Evolutionary conservation across 2,329 filamentous ascomycete species (phyloP).

Genomic region (Fusarium odoratissimum): DNA sequence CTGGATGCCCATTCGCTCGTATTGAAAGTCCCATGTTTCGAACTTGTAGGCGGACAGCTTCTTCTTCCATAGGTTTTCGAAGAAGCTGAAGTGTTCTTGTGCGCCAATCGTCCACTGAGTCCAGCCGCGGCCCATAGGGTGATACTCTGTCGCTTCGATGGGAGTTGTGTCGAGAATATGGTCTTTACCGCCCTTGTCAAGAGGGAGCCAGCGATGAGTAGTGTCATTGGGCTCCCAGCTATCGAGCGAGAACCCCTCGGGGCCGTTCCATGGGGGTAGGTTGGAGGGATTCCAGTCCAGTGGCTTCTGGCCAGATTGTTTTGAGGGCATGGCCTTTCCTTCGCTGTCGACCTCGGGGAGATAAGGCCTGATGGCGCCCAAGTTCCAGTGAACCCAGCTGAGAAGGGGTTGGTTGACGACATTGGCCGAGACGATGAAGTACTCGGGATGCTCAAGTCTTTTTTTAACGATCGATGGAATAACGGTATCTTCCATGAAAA

Average conservation of each 20-base stretch:
- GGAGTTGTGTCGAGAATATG: slow-evolving; percentile 58
- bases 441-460: slow-evolving; percentile 62
- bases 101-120: slow-evolving; percentile 63
- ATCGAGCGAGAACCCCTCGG: slow-evolving; percentile 45
- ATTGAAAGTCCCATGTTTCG: slow-evolving; percentile 60
- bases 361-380: slow-evolving; percentile 64
- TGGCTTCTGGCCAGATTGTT: slow-evolving; percentile 37
- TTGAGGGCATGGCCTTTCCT: slow-evolving; percentile 34
- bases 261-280: slow-evolving; percentile 50
- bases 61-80: slow-evolving; percentile 62
- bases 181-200: slow-evolving; percentile 47
- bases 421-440: slow-evolving; percentile 65
- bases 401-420: slow-evolving; percentile 67
- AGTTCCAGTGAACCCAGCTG: slow-evolving; percentile 64
- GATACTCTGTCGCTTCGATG: slow-evolving; percentile 61
- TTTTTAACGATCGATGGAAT: slow-evolving; percentile 66
- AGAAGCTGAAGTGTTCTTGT: slow-evolving; percentile 60
- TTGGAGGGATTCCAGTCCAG: slow-evolving; percentile 54
- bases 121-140: slow-evolving; percentile 57
- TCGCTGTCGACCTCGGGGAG: slow-evolving; percentile 57
- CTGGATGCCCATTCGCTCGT: slow-evolving; percentile 63
- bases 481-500: slow-evolving; percentile 52
- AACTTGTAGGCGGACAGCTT: slow-evolving; percentile 61
- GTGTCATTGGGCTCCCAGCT: slow-evolving; percentile 52
- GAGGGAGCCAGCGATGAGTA: slow-evolving; percentile 63